A percentile compares a stretch with the other conserved stretches of the same genome.
Conservation (phyloP, 1,139 yeast species). For the Candida glucosophila region DNA sequence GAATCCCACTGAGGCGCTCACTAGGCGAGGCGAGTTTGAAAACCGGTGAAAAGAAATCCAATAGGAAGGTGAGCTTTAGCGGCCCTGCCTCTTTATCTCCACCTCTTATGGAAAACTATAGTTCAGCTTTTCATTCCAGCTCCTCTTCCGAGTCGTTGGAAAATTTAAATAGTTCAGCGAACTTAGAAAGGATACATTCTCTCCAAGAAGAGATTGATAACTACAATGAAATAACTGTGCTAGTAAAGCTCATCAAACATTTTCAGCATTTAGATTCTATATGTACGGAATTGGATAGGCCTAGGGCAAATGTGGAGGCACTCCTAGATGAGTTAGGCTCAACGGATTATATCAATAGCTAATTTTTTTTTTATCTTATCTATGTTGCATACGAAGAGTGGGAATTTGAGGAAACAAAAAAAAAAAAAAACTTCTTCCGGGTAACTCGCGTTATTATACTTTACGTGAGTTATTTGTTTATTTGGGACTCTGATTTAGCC, state of each 20-base stretch:
- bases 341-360: slow-evolving; percentile 34
- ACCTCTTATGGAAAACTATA: slow-evolving; percentile 3
- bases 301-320: slow-evolving; percentile 47
- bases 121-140: not conserved
- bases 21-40: slow-evolving; percentile 11
- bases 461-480: too few relatives aligned
- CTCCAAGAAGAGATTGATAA: slow-evolving; percentile 4
- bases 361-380: too few relatives aligned
- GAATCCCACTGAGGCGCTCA: not conserved
- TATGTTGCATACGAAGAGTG: too few relatives aligned
- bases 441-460: too few relatives aligned
- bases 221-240: slow-evolving; percentile 13
- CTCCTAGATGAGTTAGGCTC: slow-evolving; percentile 38
- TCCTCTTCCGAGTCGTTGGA: slow-evolving; percentile 1
- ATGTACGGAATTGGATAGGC: slow-evolving; percentile 56
- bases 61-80: slow-evolving; percentile 29
- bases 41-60: slow-evolving; percentile 12
- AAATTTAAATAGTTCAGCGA: not conserved
- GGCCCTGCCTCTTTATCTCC: slow-evolving; percentile 14
- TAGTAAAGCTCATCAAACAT: slow-evolving; percentile 43
- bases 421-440: too few relatives aligned
- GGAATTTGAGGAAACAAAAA: too few relatives aligned
- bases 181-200: slow-evolving; percentile 1
- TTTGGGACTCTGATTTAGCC: too few relatives aligned
- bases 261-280: slow-evolving; percentile 65